A percentile compares a stretch with the other conserved stretches of the same genome.
These are phyloP conservation scores for Penicillium sp. DNA, from an alignment of 2,329 filamentous ascomycete genomes.

Conservation along the genomic window DNA sequence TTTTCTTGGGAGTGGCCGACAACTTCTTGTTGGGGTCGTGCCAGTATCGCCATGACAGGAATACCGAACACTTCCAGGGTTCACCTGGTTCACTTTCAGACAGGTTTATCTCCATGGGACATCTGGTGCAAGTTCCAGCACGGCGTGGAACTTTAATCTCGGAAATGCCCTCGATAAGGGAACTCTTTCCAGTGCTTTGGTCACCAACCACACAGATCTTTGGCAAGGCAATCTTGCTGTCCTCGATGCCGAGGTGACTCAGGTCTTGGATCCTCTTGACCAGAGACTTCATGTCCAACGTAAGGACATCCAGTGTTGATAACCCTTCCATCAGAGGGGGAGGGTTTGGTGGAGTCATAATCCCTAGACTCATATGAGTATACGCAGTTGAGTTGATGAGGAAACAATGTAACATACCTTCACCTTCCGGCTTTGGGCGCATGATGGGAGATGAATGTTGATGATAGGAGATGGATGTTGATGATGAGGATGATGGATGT, in stretches of 20 bases:
- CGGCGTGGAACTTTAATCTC: constrained; percentile 68
- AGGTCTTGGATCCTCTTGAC: constrained; percentile 52
- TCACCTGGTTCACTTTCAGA: constrained; percentile 46
- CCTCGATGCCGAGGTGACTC: constrained; percentile 65
- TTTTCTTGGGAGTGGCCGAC: constrained; percentile 45
- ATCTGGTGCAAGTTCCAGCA: constrained; percentile 70
- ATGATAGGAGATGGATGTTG: too few species aligned
- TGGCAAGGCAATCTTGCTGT: constrained; percentile 62
- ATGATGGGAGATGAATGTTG: too few species aligned
- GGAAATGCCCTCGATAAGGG: constrained; percentile 54
- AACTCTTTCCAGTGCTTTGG: constrained; percentile 79
- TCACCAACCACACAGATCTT: constrained; percentile 81
- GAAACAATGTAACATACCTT: background rate
- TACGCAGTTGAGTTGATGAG: background rate
- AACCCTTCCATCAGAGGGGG: background rate
- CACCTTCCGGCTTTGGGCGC: background rate
- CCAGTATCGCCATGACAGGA: constrained; percentile 60
- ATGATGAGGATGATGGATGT: background rate
- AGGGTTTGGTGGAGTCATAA: background rate
- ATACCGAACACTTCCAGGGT: constrained; percentile 63
- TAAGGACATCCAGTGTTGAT: constrained; percentile 18
- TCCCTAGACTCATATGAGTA: background rate
- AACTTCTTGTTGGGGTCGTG: constrained; percentile 43
- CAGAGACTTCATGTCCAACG: constrained; percentile 33
- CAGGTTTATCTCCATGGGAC: constrained; percentile 73